A percentile compares a stretch with the other conserved stretches of the same genome.
Evolutionary conservation across 176 grass and related monocot genomes (phyloP).

Genomic region (Oryza coarctata): DNA sequence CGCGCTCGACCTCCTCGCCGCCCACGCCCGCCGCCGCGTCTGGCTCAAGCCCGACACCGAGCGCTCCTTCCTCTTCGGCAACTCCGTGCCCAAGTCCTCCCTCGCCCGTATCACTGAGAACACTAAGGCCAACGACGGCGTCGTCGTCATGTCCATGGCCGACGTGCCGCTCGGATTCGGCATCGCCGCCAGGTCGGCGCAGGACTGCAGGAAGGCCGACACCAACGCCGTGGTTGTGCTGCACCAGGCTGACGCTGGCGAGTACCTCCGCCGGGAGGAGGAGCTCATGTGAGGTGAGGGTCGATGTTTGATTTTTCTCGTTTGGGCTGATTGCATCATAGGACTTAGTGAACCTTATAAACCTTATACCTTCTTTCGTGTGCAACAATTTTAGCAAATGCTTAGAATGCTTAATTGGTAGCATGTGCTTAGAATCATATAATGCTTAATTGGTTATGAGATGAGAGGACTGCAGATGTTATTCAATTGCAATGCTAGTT

Average conservation of each 20-base stretch:
- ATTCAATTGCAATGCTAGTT: not conserved
- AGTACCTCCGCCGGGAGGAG: conserved; percentile 80
- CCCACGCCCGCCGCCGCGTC: conserved; percentile 80
- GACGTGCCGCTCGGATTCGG: conserved; percentile 85
- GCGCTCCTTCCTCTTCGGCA: conserved; percentile 83
- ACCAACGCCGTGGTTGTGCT: conserved; percentile 74
- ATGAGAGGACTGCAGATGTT: not conserved
- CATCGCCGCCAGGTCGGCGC: conserved; percentile 59
- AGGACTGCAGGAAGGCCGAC: conserved; percentile 85
- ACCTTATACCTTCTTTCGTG: not conserved
- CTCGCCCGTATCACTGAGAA: conserved; percentile 90
- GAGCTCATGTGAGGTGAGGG: conserved; percentile 66
- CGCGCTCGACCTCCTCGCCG: conserved; percentile 80
- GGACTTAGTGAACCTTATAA: not conserved
- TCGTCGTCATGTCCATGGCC: conserved; percentile 82
- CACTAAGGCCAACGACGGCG: conserved; percentile 65
- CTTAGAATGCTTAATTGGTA: conserved; percentile 5
- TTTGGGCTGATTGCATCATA: not conserved
- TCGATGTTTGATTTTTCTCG: not conserved
- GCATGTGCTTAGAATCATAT: too few species aligned
- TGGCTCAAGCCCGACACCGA: conserved; percentile 89
- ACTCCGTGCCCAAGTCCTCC: conserved; percentile 80
- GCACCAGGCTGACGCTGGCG: conserved; percentile 70
- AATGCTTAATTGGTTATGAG: not conserved
- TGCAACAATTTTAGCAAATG: not conserved